Evolutionary conservation across 805 yeast genomes (phyloP).

Genomic region (Candida glaebosa): DNA sequence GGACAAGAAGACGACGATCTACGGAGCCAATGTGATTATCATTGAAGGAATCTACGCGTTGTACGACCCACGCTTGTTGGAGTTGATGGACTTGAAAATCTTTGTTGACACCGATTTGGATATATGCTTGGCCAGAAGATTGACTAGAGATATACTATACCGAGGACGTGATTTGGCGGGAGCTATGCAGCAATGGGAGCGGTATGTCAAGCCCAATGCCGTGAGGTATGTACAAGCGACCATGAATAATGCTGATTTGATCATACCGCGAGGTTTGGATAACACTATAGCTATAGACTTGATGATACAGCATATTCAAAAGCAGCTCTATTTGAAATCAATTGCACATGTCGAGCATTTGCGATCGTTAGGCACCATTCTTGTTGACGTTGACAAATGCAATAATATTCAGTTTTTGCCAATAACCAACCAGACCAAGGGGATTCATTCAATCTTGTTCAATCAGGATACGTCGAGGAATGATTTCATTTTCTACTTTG

Average conservation of each 20-base stretch:
- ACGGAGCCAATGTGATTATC: constrained; percentile 91
- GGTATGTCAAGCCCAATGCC: constrained; percentile 89
- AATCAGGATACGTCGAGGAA: constrained; percentile 54
- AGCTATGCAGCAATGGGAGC: constrained; percentile 84
- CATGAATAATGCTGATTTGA: constrained; percentile 74
- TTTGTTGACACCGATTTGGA: constrained; percentile 95
- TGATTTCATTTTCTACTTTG: constrained; percentile 84
- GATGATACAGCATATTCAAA: constrained; percentile 74
- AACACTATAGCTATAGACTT: constrained; percentile 75
- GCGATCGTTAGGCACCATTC: constrained; percentile 48
- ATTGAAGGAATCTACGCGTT: constrained; percentile 89
- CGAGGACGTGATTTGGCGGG: constrained; percentile 85
- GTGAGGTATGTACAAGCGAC: constrained; percentile 73
- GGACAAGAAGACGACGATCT: constrained; percentile 65
- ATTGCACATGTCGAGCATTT: constrained; percentile 63
- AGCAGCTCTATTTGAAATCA: constrained; percentile 66
- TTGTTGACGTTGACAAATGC: constrained; percentile 22
- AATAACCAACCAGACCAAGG: constrained; percentile 62
- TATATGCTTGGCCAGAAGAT: constrained; percentile 83
- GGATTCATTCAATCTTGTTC: constrained; percentile 68
- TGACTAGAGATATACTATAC: constrained; percentile 80
- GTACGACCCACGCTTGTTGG: constrained; percentile 63
- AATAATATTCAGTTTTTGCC: constrained; percentile 38
- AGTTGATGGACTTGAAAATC: constrained; percentile 78
- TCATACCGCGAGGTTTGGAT: constrained; percentile 89